Evolutionary conservation across 208 protist species (phyloP).

Genomic region (Leishmania aethiopica): DNA sequence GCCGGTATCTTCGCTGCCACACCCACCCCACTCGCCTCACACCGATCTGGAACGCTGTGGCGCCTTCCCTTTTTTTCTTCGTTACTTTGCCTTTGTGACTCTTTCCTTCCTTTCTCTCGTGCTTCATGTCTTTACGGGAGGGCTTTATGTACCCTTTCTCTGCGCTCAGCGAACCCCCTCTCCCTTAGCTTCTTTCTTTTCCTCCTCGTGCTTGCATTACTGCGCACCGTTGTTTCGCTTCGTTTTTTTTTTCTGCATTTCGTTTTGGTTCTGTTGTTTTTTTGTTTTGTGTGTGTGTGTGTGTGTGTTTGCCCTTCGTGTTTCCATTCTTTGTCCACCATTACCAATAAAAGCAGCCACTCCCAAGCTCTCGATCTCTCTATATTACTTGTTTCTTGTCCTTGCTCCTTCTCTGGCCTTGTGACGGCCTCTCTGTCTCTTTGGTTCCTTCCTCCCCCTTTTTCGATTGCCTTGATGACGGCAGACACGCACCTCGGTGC

Average conservation of each 20-base stretch:
- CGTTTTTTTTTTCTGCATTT: background rate
- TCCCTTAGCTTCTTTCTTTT: background rate
- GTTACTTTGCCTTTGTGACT: background rate
- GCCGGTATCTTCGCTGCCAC: background rate
- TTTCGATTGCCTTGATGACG: background rate
- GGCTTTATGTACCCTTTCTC: background rate
- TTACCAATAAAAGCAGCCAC: too few relatives aligned
- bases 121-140: background rate
- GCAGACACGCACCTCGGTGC: background rate
- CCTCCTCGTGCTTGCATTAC: background rate
- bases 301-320: background rate
- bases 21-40: background rate
- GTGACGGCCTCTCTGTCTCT: background rate
- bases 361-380: too few relatives aligned
- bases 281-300: background rate
- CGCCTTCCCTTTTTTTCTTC: background rate
- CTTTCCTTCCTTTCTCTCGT: background rate
- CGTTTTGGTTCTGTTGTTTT: background rate
- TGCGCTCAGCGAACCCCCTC: background rate
- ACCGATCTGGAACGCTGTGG: background rate
- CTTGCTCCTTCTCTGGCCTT: background rate
- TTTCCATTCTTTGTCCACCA: background rate
- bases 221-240: background rate
- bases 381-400: background rate
- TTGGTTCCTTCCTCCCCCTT: background rate